These are phyloP conservation scores for Leccinellum albellum DNA, from an alignment of 768 basidiomycete species.

Conservation along the genomic window DNA sequence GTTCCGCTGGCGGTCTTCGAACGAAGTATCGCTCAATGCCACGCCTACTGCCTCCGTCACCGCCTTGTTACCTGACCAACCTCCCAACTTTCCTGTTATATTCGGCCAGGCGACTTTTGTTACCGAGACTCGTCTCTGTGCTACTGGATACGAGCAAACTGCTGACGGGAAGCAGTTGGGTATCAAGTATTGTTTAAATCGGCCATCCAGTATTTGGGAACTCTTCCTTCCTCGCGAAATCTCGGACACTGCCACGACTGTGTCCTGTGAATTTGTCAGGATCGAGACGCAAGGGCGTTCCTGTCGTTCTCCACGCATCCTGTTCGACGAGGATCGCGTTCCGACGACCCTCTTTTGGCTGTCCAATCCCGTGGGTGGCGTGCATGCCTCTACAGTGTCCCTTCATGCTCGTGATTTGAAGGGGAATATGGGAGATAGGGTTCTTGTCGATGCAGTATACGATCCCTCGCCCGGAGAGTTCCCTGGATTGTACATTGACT, in stretches of 20 bases:
- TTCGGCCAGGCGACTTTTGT: constrained; percentile 59
- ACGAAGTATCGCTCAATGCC: neutral
- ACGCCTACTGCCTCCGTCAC: constrained; percentile 7
- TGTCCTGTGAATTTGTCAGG: constrained; percentile 25
- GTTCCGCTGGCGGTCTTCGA: constrained; percentile 40
- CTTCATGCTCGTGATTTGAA: constrained; percentile 44
- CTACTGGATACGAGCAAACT: constrained; percentile 60
- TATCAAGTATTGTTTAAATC: constrained; percentile 56
- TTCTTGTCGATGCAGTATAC: constrained; percentile 42
- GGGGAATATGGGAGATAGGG: constrained; percentile 2
- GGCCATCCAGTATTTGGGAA: constrained; percentile 53
- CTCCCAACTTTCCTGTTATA: constrained; percentile 24
- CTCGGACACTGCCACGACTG: constrained; percentile 1
- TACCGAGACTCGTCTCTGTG: constrained; percentile 42
- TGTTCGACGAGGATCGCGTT: constrained; percentile 21
- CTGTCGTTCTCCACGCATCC: constrained; percentile 55
- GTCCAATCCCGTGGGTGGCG: constrained; percentile 50
- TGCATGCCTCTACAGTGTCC: constrained; percentile 51
- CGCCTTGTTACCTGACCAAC: constrained; percentile 11
- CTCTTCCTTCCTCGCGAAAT: constrained; percentile 23
- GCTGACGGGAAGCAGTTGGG: constrained; percentile 58
- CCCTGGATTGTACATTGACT: constrained; percentile 60
- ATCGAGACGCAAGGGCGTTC: constrained; percentile 43
- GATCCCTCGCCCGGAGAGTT: constrained; percentile 42
- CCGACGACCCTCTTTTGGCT: constrained; percentile 46